Base-by-base conservation (phyloP, 2,329 filamentous ascomycete species). In the Thermomyces lanuginosus region DNA sequence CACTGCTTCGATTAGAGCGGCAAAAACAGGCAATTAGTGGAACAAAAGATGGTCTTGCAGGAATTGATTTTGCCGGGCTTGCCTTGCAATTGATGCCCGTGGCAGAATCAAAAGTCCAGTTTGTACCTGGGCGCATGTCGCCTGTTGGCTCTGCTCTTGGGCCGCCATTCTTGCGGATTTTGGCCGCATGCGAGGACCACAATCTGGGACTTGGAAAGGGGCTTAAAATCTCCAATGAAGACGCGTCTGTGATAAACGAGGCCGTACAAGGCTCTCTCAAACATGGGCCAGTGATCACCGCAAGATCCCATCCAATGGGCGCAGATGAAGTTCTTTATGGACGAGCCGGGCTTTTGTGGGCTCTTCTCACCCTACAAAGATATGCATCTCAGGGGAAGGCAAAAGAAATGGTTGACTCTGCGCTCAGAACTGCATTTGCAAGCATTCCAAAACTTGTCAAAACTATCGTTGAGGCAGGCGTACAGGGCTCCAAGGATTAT, bases 261-360 rank as follows among this genome's bases (percentile, higher is more conserved):
- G 48, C 46, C 1, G 35, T 48, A 7, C 29, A 45, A 3, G 14
- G 42, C 5, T 45, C 52, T 1, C 35, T 53, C 4, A 29, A 36
- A 6, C 48, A 53, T 31, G 43, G 38, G 1, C 36, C 36, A 19
- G 21, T 43, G 6, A 33, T 51, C 19, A 18, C 36, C 15, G 39
- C 48, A 28, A 36, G 33, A 24, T 42, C 36, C 18, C 36, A 34
- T 8, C 37, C 37, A 9, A 42, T 48, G 26, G 54, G 54, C 6
- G 44, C 41, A 1, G 54, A 58, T 25, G 54, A 57, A 26, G 33
- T 53, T 16, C 21, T 58, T 4, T 55, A 44, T 30, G 54, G 54
- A 6, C 48, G 54, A 11, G 43, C 46, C 16, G 54, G 54, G 1
- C 34, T 58, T 4, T 29, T 58, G 1, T 52, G 48, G 46, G 33